Percentiles rank a stretch among this genome's conserved stretches.
These are phyloP conservation scores for Zymoseptoria ardabiliae DNA, from an alignment of 2,329 filamentous ascomycete species.

Conservation along the genomic window DNA sequence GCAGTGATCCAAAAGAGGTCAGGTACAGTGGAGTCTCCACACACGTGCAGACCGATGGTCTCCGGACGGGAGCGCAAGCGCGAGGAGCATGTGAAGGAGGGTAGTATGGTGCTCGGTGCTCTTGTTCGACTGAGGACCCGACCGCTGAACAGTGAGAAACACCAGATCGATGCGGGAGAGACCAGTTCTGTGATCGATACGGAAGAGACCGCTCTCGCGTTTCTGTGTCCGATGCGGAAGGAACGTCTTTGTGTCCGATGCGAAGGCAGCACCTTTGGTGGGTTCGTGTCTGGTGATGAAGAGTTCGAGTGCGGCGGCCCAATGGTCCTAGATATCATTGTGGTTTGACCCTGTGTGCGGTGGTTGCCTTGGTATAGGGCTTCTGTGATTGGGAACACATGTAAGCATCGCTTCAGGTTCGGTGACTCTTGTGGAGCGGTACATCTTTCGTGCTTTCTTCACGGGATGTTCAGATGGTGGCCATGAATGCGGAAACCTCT, in stretches of 20 bases:
- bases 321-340: neutral
- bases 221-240: neutral
- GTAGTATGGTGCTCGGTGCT: neutral
- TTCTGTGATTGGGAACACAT: neutral
- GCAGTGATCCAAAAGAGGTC: neutral
- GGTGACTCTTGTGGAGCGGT: neutral
- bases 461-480: neutral
- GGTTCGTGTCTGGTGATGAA: neutral
- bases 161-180: neutral
- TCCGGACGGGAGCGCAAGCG: neutral
- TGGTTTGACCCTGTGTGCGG: neutral
- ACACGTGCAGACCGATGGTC: neutral
- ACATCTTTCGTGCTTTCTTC: neutral
- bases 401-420: neutral
- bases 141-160: neutral
- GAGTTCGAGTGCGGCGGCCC: neutral
- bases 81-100: neutral
- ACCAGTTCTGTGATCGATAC: neutral
- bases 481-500: neutral
- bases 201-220: neutral
- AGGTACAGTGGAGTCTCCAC: neutral
- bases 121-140: neutral
- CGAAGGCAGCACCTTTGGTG: neutral
- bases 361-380: neutral
- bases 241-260: neutral